Evolutionary conservation across 257 asterid genomes (phyloP), one percentile per base, ranked within the genome.

Genomic region (Marsdenia floribunda): DNA sequence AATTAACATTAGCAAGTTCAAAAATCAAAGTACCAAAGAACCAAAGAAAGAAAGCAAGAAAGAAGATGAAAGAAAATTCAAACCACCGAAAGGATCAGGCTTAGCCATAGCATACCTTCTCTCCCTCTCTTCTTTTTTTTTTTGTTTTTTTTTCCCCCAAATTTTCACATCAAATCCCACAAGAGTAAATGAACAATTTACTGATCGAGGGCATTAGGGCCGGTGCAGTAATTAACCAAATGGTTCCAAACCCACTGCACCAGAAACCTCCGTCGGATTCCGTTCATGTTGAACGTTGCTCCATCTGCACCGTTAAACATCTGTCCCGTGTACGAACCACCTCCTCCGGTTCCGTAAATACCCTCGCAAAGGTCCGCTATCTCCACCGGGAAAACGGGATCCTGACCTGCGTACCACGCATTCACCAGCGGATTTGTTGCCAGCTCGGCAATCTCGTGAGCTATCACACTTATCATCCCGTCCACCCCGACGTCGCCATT

Each of bases 191-290:
- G 22, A 73, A 64, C 33, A 75, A 73, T 84, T 88, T 84, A 92
- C 85, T 90, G 88, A 91, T 90, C 98, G 71, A 93, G 90, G 53
- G 98, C 98, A 83, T 93, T 93, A 52, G 98, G 98, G 83, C 98
- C 98, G 64, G 85, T 83, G 81, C 98, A 93, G 89, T 93, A 93
- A 85, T 78, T 91, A 52, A 91, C 15, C 58, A 86, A 10, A 77
- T 82, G 87, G 70, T 87, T 93, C 98, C 98, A 93, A 37, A 93
- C 89, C 98, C 98, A 93, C 82, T 93, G 98, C 52, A 93, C 93
- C 91, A 93, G 83, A 77, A 85, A 93, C 79, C 93, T 80, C 82
- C 97, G 86, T 72, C 98, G 76, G 82, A 93, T 73, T 46, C 98
- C 98, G 67, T 85, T 85, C 95, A 93, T 87, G 63, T 93, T 93